Percentiles rank a stretch among this genome's conserved stretches.
Evolutionary conservation across 371 early-diverging fungal species (phyloP).

Genomic region (Blastocladiella emersonii): DNA sequence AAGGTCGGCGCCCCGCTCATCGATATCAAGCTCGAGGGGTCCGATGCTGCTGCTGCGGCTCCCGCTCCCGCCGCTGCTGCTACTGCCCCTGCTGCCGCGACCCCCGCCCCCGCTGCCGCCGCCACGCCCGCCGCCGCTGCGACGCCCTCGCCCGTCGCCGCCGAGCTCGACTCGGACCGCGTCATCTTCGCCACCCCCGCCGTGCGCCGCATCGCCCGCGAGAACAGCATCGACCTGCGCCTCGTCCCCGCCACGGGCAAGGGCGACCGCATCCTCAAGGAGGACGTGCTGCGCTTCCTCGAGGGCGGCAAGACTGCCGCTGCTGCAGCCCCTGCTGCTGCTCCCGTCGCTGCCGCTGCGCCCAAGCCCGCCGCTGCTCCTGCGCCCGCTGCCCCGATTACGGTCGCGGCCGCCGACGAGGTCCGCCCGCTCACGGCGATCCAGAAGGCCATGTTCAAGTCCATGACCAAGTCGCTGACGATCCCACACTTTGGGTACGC

Average conservation of each 20-base stretch:
- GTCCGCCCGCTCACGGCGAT: constrained; percentile 51
- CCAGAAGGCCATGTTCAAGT: constrained; percentile 93
- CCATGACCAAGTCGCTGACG: constrained; percentile 77
- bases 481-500: constrained; percentile 93
- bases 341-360: constrained; percentile 3
- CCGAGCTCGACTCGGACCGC: not conserved
- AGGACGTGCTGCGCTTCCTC: constrained; percentile 64
- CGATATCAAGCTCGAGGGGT: constrained; percentile 66
- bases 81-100: constrained; percentile 8
- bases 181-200: constrained; percentile 62
- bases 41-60: constrained; percentile 6
- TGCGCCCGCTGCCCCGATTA: constrained; percentile 7
- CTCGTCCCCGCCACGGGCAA: constrained; percentile 68
- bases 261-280: constrained; percentile 75
- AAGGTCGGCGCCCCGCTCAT: constrained; percentile 85
- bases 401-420: constrained; percentile 21
- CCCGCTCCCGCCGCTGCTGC: constrained; percentile 8
- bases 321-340: constrained; percentile 5
- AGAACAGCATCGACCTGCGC: constrained; percentile 58
- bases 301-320: constrained; percentile 16
- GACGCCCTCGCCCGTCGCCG: constrained; percentile 13
- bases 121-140: constrained; percentile 15
- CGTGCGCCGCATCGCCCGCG: constrained; percentile 75
- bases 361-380: constrained; percentile 5
- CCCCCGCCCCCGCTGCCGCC: constrained; percentile 14